Base-by-base conservation (phyloP, 371 early-diverging fungal genomes). In the Mucor racemosus region DNA sequence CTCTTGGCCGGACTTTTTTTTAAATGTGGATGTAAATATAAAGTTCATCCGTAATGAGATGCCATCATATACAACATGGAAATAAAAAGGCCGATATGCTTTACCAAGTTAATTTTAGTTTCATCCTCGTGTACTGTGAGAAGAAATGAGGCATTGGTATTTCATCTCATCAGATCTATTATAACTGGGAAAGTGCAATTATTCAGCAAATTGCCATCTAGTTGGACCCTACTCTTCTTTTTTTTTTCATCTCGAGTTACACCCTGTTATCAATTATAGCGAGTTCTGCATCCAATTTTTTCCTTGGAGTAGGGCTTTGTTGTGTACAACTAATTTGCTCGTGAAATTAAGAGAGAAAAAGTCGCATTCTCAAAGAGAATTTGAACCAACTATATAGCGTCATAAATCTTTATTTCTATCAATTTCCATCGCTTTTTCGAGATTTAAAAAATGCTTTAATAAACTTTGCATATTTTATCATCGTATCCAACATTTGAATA, bases 1-100 rank as follows among this genome's bases (percentile, higher is more conserved):
- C 21, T 50, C 50, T 19, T 50, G 50, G 50, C 50, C 50, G 50
- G 50, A 50, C 50, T 50, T 21, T 50, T 60, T 50, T 19, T 21
- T 11, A 35, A 5, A 13, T 55, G 13, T 55, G 31, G 8, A 46
- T 46, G 46, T 38, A 11, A 38, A 38, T 26, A 38, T 38, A 21
- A 21, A 50, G 50, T 50, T 50, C 50, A 21, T 50, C 50, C 50
- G 48, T 48, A 21, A 7, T 9, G 21, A n/a, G 21, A 50, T 50
- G 50, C 50, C 50, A 50, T 26, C 50, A 26, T 50, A 8, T 21
- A 11, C 50, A 50, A 3, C 3, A 48, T 19, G 21, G 19, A 48
- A 17, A 48, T 48, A 48, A 50, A 50, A 50, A 50, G 50, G 11
- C 50, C 50, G 50, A 50, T 50, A 26, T 50, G 8, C 5, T 44